Evolutionary conservation across 208 protist genomes (phyloP).

Genomic region (Leishmania braziliensis): DNA sequence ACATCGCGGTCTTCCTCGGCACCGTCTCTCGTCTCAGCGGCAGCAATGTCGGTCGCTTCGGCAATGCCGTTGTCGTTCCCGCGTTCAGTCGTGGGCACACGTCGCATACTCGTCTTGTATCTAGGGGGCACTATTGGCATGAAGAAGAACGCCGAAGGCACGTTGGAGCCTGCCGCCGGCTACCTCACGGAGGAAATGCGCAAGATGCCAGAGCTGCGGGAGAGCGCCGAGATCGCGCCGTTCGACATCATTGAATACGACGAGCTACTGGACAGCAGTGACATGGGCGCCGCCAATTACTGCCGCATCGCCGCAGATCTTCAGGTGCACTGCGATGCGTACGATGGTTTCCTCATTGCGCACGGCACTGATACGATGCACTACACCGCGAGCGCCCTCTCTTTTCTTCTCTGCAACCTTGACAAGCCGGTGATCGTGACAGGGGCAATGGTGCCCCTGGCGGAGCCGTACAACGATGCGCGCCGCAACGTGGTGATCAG

Average conservation of each 20-base stretch:
- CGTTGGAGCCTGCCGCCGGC: conserved; percentile 60
- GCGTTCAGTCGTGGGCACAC: not conserved
- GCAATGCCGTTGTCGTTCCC: not conserved
- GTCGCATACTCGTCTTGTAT: conserved; percentile 82
- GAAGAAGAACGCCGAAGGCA: conserved; percentile 70
- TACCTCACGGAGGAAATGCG: conserved; percentile 75
- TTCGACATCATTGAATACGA: conserved; percentile 87
- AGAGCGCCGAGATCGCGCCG: conserved; percentile 44
- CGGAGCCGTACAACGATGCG: conserved; percentile 90
- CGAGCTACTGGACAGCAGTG: conserved; percentile 82
- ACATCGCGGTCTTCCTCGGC: not conserved
- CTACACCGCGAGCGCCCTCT: conserved; percentile 95
- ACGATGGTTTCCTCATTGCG: conserved; percentile 97
- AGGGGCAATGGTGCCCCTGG: conserved; percentile 93
- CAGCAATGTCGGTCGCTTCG: not conserved
- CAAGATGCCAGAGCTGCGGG: conserved; percentile 59
- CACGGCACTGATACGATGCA: conserved; percentile 98
- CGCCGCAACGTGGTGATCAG: conserved; percentile 80
- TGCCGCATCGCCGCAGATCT: conserved; percentile 78
- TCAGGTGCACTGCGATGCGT: conserved; percentile 78
- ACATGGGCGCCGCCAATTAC: conserved; percentile 84
- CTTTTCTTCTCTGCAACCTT: conserved; percentile 97
- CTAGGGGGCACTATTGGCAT: conserved; percentile 92
- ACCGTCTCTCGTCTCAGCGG: not conserved
- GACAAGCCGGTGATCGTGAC: conserved; percentile 97